Percentiles rank a stretch among this genome's conserved stretches.
Evolutionary conservation across 2,329 filamentous ascomycete species (phyloP).

Genomic region (Aureobasidium sp.): DNA sequence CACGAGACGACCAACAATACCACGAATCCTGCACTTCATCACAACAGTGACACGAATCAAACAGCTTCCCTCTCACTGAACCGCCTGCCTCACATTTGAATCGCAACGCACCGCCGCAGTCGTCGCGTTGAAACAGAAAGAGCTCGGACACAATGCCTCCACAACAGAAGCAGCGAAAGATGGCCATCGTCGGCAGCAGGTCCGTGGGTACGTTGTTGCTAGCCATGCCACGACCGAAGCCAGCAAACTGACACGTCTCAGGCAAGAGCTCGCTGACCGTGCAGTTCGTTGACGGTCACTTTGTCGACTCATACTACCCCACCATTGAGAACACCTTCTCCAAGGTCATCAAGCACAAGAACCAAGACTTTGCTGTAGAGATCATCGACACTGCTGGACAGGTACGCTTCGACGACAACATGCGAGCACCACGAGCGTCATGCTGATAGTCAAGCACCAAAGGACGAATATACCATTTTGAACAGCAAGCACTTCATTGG

Average conservation of each 20-base stretch:
- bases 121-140: neutral
- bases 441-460: neutral
- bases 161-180: constrained; percentile 81
- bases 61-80: neutral
- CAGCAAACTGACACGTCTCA: constrained; percentile 33
- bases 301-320: constrained; percentile 98
- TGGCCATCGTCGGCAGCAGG: constrained; percentile 90
- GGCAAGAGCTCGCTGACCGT: constrained; percentile 97
- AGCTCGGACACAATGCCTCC: constrained; percentile 45
- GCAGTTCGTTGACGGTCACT: constrained; percentile 94
- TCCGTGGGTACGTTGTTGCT: constrained; percentile 64
- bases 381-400: constrained; percentile 98
- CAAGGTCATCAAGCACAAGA: constrained; percentile 87
- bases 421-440: neutral
- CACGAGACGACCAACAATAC: neutral
- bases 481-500: constrained; percentile 99
- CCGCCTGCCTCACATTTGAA: neutral
- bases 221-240: neutral
- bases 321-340: constrained; percentile 99
- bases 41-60: neutral
- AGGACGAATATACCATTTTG: constrained; percentile 98
- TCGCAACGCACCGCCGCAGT: neutral
- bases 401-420: constrained; percentile 43
- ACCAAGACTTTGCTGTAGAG: constrained; percentile 89
- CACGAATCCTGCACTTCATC: neutral